Percentiles rank a stretch among this genome's conserved stretches.
Conservation (phyloP, 495 filamentous ascomycete genomes). For the Evernia prunastri region DNA sequence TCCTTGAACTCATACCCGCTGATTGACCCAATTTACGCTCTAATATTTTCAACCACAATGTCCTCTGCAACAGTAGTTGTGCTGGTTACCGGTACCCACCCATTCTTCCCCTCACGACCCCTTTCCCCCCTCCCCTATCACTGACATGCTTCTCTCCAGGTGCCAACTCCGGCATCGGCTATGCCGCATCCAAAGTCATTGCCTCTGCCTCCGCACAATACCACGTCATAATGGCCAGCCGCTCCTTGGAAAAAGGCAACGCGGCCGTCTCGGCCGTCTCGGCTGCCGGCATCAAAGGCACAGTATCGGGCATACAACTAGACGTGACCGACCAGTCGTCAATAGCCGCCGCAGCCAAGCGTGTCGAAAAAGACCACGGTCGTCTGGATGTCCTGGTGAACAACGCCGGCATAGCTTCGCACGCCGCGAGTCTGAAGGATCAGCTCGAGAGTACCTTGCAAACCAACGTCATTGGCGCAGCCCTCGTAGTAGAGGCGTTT, state of each 20-base stretch:
- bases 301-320: slow-evolving; percentile 25
- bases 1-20: not conserved
- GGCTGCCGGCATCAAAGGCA: slow-evolving; percentile 3
- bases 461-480: slow-evolving; percentile 34
- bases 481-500: slow-evolving; percentile 28
- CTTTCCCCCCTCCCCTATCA: not conserved
- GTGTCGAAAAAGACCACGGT: slow-evolving; percentile 30
- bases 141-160: not conserved
- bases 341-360: slow-evolving; percentile 25
- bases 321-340: slow-evolving; percentile 32
- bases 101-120: not conserved
- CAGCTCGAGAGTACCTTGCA: slow-evolving; percentile 24
- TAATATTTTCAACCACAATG: not conserved
- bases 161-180: slow-evolving; percentile 16
- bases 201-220: slow-evolving; percentile 4
- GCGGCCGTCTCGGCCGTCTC: slow-evolving; percentile 8
- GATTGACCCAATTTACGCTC: not conserved
- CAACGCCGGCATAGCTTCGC: slow-evolving; percentile 26
- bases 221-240: slow-evolving; percentile 16
- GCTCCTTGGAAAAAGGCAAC: slow-evolving; percentile 4
- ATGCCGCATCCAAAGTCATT: slow-evolving; percentile 16
- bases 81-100: not conserved
- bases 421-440: slow-evolving; percentile 7
- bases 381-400: slow-evolving; percentile 32
- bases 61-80: not conserved